Evolutionary conservation across 1,284 basidiomycete species (phyloP), one percentile per base, ranked within the genome.

Genomic region (Gymnopus androsaceus): DNA sequence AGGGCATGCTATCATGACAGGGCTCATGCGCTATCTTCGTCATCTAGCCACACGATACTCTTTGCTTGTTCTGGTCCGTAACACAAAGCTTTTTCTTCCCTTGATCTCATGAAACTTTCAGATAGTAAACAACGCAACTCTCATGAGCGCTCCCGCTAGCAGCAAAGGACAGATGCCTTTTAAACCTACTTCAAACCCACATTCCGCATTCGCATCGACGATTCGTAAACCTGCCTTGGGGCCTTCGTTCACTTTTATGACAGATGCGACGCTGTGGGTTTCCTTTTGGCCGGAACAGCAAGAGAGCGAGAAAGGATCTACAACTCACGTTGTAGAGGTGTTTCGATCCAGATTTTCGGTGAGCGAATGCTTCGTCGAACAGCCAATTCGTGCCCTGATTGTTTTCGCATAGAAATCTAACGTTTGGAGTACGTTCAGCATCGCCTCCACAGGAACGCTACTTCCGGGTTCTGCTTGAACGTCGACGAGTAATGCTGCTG

Each of bases 1-100:
- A 73, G 90, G 89, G 3, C 89, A 91, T 66, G 85, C 88, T 0
- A 72, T 81, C n/a, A 88, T 92, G 86, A 78, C 78, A 0, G 78
- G 77, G 1, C 82, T 90, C 59, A 89, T 90, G 84, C 79, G 77
- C 1, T 78, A 84, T 57, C 74, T 91, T 19, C 81, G 82, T 33
- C 64, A 65, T 2, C 67, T 87, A 36, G 77, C 85, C 3, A 77
- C 76, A 36, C 69, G 65, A 0, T 72, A 75, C 59, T 69, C 67
- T 3, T 62, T 82, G 34, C 71, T 80, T 1, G 71, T 87, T 40
- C 64, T 88, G 38, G 87, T 85, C 55, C 59, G 82, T 71, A 48
- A 12, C 30, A 41, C 25, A 28, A 19, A 36, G 33, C 36, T 53
- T 23, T 17, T 48, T 57, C n/a, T 17, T 34, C 14, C 15, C 23